phyloP scores from a whole-genome alignment of 2,329 filamentous ascomycete genomes.

The Sordariomycetes sp. region DNA sequence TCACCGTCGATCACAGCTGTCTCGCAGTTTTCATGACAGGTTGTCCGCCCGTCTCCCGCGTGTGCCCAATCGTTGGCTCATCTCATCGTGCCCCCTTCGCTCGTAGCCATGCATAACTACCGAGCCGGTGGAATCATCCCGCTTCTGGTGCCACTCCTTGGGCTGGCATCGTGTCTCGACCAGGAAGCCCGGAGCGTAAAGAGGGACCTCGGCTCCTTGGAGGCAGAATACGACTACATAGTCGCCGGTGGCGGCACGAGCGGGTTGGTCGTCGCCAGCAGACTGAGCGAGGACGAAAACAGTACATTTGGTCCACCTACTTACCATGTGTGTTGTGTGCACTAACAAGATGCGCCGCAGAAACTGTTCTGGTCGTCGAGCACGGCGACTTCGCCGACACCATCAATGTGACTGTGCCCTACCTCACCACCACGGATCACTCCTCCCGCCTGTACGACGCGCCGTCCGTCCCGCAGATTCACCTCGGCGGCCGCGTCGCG shows the following conservation, averaged over 20 bases:
- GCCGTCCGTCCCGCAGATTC: conserved; percentile 13
- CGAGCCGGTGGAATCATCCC: background rate
- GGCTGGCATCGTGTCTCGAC: background rate
- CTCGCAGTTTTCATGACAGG: background rate
- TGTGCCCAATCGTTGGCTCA: background rate
- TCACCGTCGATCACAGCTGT: background rate
- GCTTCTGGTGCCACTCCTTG: background rate
- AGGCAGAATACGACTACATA: conserved; percentile 14
- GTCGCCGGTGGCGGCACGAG: conserved; percentile 18
- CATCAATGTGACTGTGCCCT: conserved; percentile 11
- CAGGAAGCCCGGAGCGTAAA: background rate
- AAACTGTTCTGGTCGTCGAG: conserved; percentile 13
- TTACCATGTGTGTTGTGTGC: background rate
- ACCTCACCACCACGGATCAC: conserved; percentile 9
- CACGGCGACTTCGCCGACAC: conserved; percentile 15
- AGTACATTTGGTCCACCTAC: conserved; percentile 4
- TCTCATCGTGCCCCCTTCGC: background rate
- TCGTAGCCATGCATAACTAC: background rate
- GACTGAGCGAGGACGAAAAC: conserved; percentile 18
- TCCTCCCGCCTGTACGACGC: conserved; percentile 8
- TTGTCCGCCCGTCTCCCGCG: background rate
- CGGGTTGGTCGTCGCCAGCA: conserved; percentile 18
- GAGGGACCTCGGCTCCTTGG: conserved; percentile 12
- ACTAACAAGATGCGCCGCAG: conserved; percentile 4
- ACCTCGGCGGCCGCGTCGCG: conserved; percentile 10